Evolutionary conservation across 306 rosid species (phyloP), one percentile per base, ranked within the genome.

Genomic region (Corylus avellana): DNA sequence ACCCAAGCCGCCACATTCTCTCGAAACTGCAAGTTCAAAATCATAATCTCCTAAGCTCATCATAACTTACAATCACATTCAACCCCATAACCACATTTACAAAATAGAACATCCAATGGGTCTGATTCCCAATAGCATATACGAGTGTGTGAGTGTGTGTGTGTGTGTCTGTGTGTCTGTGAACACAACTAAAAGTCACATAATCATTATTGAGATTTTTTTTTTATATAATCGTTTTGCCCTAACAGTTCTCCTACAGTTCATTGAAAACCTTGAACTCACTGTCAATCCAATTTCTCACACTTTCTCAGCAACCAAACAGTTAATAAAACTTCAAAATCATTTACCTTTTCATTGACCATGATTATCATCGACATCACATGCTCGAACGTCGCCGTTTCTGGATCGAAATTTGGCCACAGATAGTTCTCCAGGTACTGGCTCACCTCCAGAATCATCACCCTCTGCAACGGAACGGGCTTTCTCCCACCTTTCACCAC

Each of bases 1-100:
- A 82, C 90, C 99, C 99, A 95, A 74, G 99, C 98, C 18, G 92
- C 93, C 50, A 95, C 96, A 80, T 95, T 95, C 83, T 93, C 99
- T 44, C 98, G 90, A 77, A 95, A 95, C 99, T 95, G 92, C 85
- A 77, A 74, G 73, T 22, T 56, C 39, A 37, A 74, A 79, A 79
- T 63, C 7, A 57, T 48, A 75, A 54, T 25, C 6, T 66, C 16
- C 42, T 58, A 72, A 61, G 74, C 75, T 72, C 79, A 70, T 9
- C 58, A 72, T 48, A 85, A 63, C 14, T 49, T 59, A 29, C 11
- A 73, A 62, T 50, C 25, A 25, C 67, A 62, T 48, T 11, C 25
- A 74, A 61, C 27, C 62, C 69, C 10, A 25, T 8, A 44, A 8
- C 25, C 25, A 54, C 53, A 49, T 49, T 49, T 8, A 49, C 53